phyloP scores from a whole-genome alignment of 129 eudicot genomes.

The Saposhnikovia divaricata region DNA sequence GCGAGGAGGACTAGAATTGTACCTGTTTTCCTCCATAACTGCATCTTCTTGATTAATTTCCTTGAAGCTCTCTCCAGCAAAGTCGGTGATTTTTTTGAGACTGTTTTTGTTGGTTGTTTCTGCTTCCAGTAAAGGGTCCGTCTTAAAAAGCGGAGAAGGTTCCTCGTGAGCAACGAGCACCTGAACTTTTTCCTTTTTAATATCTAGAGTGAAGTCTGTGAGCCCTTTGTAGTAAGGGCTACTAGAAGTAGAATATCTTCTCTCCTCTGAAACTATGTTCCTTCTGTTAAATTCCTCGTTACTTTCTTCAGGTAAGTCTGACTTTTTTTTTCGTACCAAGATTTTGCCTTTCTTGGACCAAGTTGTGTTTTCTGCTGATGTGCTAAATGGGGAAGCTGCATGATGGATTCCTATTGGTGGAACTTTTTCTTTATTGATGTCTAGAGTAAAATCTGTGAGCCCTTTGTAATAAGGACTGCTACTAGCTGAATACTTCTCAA shows the following conservation, averaged over 20 bases:
- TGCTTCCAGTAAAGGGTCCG: neutral
- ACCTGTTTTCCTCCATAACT: slow-evolving; percentile 12
- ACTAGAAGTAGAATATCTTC: slow-evolving; percentile 1
- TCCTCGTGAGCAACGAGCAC: slow-evolving; percentile 12
- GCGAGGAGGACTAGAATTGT: slow-evolving; percentile 18
- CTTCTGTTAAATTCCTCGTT: slow-evolving; percentile 21
- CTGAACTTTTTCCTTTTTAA: slow-evolving; percentile 1
- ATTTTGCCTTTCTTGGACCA: slow-evolving; percentile 3
- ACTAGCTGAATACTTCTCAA: slow-evolving; percentile 12
- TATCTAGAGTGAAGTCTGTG: slow-evolving; percentile 2
- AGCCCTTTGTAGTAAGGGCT: slow-evolving; percentile 29
- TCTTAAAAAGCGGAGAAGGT: neutral
- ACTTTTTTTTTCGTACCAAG: slow-evolving; percentile 2
- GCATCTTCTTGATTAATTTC: slow-evolving; percentile 1
- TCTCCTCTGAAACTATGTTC: neutral
- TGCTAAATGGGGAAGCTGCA: neutral
- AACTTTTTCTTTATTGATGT: slow-evolving; percentile 6
- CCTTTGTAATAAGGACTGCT: slow-evolving; percentile 37
- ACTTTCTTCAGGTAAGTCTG: slow-evolving; percentile 8
- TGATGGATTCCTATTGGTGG: neutral
- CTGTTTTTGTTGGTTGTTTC: neutral
- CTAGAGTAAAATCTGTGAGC: slow-evolving; percentile 29
- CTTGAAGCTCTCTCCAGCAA: slow-evolving; percentile 9
- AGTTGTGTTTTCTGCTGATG: slow-evolving; percentile 1
- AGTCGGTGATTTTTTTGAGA: neutral